These are phyloP conservation scores for Eucalyptus decipiens DNA, from an alignment of 345 rosid species.

Conservation along the genomic window DNA sequence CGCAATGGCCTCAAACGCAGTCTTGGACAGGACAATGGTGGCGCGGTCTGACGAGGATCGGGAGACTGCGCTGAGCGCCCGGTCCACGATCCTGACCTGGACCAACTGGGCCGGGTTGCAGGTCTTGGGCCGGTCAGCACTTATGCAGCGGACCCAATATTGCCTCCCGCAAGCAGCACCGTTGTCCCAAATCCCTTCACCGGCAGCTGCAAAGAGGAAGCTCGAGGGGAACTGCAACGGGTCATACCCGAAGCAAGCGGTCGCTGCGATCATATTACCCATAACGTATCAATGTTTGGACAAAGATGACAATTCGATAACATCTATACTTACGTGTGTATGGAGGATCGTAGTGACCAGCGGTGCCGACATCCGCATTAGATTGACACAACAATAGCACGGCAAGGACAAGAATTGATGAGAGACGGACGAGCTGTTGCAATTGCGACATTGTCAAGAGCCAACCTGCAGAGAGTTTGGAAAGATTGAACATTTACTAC, in stretches of 20 bases:
- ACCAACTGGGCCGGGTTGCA: constrained; percentile 18
- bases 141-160: constrained; percentile 46
- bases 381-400: no score
- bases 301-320: not conserved
- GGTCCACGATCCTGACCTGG: constrained; percentile 32
- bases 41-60: constrained; percentile 17
- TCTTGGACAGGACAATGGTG: constrained; percentile 29
- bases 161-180: constrained; percentile 54
- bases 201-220: constrained; percentile 43
- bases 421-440: not conserved
- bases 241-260: constrained; percentile 38
- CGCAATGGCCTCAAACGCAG: constrained; percentile 29
- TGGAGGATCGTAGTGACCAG: no score
- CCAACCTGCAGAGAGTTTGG: no score
- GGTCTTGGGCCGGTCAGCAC: constrained; percentile 4
- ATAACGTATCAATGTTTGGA: not conserved
- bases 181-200: constrained; percentile 59
- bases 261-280: constrained; percentile 12
- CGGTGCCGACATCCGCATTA: not conserved
- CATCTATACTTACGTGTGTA: no score
- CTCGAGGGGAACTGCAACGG: constrained; percentile 25
- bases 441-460: no score
- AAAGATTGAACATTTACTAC: no score
- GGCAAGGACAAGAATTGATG: no score
- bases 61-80: constrained; percentile 18